A percentile compares a stretch with the other conserved stretches of the same genome.
Evolutionary conservation across 2,329 filamentous ascomycete genomes (phyloP).

Genomic region (Diaporthe velutina): DNA sequence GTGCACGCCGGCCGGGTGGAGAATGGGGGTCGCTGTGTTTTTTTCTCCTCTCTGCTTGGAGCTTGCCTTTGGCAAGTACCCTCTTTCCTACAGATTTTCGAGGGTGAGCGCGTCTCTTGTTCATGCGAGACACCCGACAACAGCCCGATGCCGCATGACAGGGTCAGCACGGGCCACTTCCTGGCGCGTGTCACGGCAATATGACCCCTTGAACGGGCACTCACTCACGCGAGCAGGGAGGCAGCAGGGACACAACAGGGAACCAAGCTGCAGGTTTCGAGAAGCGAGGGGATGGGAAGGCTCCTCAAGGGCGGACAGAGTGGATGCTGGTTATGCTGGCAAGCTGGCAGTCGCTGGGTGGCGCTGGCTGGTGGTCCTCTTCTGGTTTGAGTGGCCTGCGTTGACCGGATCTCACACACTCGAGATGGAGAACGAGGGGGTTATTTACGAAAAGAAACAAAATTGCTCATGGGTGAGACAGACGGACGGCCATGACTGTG

Average conservation of each 20-base stretch:
- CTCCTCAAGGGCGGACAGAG: neutral
- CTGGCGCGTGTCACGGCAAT: conserved; percentile 31
- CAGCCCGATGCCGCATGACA: conserved; percentile 25
- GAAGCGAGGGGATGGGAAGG: conserved; percentile 22
- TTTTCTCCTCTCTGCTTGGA: neutral
- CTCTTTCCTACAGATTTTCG: conserved; percentile 1
- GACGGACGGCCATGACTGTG: too few species aligned
- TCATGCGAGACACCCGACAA: conserved; percentile 31
- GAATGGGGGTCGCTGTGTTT: conserved; percentile 4
- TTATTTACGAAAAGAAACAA: neutral
- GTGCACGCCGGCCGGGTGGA: conserved; percentile 20
- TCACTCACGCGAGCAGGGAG: conserved; percentile 22
- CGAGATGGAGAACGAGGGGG: neutral
- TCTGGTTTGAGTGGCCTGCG: conserved; percentile 16
- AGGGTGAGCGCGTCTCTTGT: conserved; percentile 25
- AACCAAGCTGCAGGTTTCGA: conserved; percentile 26
- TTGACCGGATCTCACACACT: conserved; percentile 18
- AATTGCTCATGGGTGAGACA: too few species aligned
- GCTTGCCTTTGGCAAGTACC: neutral
- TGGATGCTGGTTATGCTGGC: conserved; percentile 24
- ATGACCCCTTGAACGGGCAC: conserved; percentile 33
- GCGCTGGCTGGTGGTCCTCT: neutral
- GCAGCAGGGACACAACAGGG: conserved; percentile 4
- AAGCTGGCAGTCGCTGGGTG: neutral
- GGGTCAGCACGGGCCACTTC: conserved; percentile 13